Percentiles rank a stretch among this genome's conserved stretches.
These are phyloP conservation scores for Tritrichomonas musculus DNA, from an alignment of 208 protist species.

Conservation along the genomic window DNA sequence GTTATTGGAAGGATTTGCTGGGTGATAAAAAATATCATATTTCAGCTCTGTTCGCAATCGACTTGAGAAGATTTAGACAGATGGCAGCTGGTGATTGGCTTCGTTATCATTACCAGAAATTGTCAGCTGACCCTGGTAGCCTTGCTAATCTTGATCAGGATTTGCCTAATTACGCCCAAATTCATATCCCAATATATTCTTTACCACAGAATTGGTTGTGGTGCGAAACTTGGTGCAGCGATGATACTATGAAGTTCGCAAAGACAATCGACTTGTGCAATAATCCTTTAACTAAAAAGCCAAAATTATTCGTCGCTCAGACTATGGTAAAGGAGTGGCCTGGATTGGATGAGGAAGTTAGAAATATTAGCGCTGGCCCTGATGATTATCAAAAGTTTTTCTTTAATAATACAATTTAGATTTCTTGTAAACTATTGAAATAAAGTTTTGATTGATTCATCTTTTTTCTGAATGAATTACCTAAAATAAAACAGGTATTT, in stretches of 20 bases:
- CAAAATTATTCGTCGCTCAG: conserved; percentile 51
- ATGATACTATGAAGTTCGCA: conserved; percentile 45
- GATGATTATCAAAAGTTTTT: not conserved
- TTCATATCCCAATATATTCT: conserved; percentile 52
- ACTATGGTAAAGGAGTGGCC: not conserved
- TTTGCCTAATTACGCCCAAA: conserved; percentile 59
- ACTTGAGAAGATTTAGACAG: conserved; percentile 49
- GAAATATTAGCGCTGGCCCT: not conserved
- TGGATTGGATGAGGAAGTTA: not conserved
- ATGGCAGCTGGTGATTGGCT: conserved; percentile 48
- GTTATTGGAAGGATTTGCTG: conserved; percentile 43
- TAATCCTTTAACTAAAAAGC: conserved; percentile 59
- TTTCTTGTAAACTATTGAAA: no score
- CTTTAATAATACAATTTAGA: no score
- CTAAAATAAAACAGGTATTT: no score
- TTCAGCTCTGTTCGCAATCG: conserved; percentile 56
- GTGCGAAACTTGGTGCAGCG: conserved; percentile 58
- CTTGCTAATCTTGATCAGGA: conserved; percentile 51
- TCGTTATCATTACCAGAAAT: conserved; percentile 49
- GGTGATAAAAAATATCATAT: conserved; percentile 55
- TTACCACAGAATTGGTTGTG: conserved; percentile 62
- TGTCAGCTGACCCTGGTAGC: conserved; percentile 52
- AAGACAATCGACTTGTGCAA: conserved; percentile 64
- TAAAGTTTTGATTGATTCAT: no score
- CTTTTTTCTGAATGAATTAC: no score